Evolutionary conservation across 306 rosid species (phyloP).

Genomic region (Acmispon strigosus): DNA sequence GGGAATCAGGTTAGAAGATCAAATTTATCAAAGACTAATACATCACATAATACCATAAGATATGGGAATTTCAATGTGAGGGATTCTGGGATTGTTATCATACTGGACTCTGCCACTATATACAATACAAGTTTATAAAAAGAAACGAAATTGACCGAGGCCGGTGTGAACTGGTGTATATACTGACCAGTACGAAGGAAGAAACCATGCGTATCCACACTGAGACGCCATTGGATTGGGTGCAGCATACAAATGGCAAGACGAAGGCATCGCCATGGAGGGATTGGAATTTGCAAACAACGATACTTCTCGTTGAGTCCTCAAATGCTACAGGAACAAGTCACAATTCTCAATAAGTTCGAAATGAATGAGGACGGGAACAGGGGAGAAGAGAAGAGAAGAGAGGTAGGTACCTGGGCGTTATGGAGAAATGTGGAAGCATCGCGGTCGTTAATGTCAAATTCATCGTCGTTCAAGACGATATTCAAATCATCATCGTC

Average conservation of each 20-base stretch:
- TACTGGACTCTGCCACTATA: no score
- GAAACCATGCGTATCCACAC: slow-evolving; percentile 26
- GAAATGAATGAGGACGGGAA: no score
- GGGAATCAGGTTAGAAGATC: slow-evolving; percentile 6
- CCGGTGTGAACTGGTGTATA: neutral
- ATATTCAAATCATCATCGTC: slow-evolving; percentile 49
- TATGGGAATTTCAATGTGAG: neutral
- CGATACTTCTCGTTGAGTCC: slow-evolving; percentile 34
- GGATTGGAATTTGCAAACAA: slow-evolving; percentile 23
- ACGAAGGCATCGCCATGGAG: slow-evolving; percentile 19
- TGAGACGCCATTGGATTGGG: slow-evolving; percentile 16
- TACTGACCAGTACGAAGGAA: slow-evolving; percentile 71
- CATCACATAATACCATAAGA: neutral
- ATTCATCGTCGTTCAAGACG: slow-evolving; percentile 53
- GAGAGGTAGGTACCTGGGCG: no score
- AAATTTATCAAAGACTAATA: neutral
- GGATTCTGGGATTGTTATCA: no score
- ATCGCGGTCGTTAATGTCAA: neutral
- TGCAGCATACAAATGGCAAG: slow-evolving; percentile 9
- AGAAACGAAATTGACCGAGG: neutral
- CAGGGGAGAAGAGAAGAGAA: no score
- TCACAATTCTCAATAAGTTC: neutral
- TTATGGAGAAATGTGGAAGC: no score
- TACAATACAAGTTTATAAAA: neutral
- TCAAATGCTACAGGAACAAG: slow-evolving; percentile 35